Evolutionary conservation across 805 yeast genomes (phyloP).

Genomic region (Monosporozyma solicola): DNA sequence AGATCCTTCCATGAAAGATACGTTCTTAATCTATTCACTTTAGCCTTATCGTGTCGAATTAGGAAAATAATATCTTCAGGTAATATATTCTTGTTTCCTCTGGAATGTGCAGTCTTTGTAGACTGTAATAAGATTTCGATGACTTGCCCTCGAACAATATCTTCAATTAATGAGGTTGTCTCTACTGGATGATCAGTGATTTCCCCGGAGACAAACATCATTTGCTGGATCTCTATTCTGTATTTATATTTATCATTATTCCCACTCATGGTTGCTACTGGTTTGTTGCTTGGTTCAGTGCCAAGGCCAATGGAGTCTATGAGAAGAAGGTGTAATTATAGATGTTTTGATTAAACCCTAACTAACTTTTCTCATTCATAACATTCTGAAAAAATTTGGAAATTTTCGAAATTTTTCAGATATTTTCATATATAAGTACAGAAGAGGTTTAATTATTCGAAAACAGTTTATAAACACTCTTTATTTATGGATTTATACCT

Average conservation of each 20-base stretch:
- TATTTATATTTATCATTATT: conserved; percentile 53
- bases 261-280: conserved; percentile 5
- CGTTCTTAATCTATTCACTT: conserved; percentile 82
- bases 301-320: too few relatives aligned
- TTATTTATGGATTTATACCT: background rate
- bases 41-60: conserved; percentile 88
- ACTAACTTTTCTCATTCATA: background rate
- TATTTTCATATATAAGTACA: background rate
- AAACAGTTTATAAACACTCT: background rate
- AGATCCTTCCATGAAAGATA: conserved; percentile 96
- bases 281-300: background rate
- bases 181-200: conserved; percentile 89
- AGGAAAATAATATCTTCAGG: conserved; percentile 91
- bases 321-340: background rate
- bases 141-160: conserved; percentile 90
- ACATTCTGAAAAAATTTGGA: background rate
- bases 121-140: conserved; percentile 75
- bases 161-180: conserved; percentile 88
- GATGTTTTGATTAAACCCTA: background rate
- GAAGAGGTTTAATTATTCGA: background rate
- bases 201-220: conserved; percentile 98
- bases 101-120: conserved; percentile 60
- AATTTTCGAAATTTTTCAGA: background rate
- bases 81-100: conserved; percentile 78
- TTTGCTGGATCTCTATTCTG: conserved; percentile 88